Base-by-base conservation (phyloP, 1,284 basidiomycete genomes). In the Trichosporon coremiiforme region DNA sequence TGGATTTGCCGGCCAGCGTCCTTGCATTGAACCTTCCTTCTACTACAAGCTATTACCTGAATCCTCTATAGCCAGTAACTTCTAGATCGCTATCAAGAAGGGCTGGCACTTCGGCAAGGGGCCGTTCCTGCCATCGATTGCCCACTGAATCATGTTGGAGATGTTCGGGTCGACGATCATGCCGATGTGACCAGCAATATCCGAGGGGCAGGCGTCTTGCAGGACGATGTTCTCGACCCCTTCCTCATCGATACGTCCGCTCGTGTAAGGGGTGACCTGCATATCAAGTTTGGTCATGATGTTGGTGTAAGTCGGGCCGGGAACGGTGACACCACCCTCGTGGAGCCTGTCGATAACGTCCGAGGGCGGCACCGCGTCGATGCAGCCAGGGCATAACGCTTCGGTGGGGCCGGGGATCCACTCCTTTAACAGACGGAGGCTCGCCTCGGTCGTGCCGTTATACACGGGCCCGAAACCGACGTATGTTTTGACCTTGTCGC, bases 401-500 rank as follows among this genome's bases (percentile, higher is more conserved):
- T 64, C 62, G 2, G 69, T 67, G 55, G 8, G 15, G 17, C 41
- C 41, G 6, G 41, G 41, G 17, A 45, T 45, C 41, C 41, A 45
- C 17, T 45, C 15, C 17, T 45, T 45, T 4, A n/a, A 15, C 15
- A 45, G 41, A n/a, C 41, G 15, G 17, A 45, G 15, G 5, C 17
- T n/a, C 17, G 41, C 41, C 5, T 17, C 41, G 5, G 41, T 45
- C 41, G 41, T 45, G 41, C 69, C 69, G 36, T 66, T 67, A 66
- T 67, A 70, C 55, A 62, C 65, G 13, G 66, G 36, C 41, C 66
- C 69, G 33, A 70, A 70, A 33, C 69, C 69, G 10, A 67, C 55
- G 38, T 65, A 70, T 36, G 50, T 20, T 22, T 63, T 53, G 22
- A 68, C 66, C 4, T 17, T 17, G 6, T 38, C 41, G 35, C 29